Evolutionary conservation across 352 stramenopile species (phyloP).

Genomic region (Phytophthora multivora): DNA sequence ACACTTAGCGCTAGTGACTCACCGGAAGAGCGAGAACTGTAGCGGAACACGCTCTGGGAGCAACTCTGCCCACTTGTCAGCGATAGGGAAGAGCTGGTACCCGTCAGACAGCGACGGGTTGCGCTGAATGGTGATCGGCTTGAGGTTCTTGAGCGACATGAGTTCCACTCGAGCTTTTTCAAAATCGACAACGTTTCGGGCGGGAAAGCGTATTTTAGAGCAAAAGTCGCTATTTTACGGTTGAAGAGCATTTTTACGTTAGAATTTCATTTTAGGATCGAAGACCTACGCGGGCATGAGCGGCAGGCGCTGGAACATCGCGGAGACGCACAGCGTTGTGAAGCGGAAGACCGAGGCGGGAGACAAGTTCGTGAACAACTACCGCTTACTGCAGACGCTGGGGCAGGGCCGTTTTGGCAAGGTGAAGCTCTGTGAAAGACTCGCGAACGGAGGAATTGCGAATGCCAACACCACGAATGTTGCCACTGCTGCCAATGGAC

Average conservation of each 20-base stretch:
- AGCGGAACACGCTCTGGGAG: slow-evolving; percentile 67
- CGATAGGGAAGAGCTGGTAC: slow-evolving; percentile 66
- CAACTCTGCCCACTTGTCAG: slow-evolving; percentile 77
- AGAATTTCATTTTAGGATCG: no score
- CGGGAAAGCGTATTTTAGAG: neutral
- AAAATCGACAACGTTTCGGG: slow-evolving; percentile 3
- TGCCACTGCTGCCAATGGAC: neutral
- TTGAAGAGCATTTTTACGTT: neutral
- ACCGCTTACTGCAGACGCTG: slow-evolving; percentile 67
- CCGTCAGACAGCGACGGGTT: slow-evolving; percentile 51
- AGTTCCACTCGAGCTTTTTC: slow-evolving; percentile 1
- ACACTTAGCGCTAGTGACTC: neutral
- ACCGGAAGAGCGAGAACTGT: slow-evolving; percentile 81
- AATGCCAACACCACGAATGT: neutral
- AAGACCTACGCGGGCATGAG: slow-evolving; percentile 8
- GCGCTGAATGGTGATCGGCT: slow-evolving; percentile 58
- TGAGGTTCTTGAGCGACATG: slow-evolving; percentile 76
- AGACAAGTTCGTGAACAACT: slow-evolving; percentile 83
- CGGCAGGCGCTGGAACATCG: slow-evolving; percentile 63
- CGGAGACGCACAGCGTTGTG: slow-evolving; percentile 57
- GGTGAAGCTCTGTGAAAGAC: slow-evolving; percentile 83
- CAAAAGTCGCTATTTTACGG: neutral
- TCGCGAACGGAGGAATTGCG: slow-evolving; percentile 15
- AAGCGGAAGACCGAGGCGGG: slow-evolving; percentile 56
- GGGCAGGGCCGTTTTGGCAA: slow-evolving; percentile 85